Base-by-base conservation (phyloP, 768 basidiomycete species). In the Tylopilus subfusipes region DNA sequence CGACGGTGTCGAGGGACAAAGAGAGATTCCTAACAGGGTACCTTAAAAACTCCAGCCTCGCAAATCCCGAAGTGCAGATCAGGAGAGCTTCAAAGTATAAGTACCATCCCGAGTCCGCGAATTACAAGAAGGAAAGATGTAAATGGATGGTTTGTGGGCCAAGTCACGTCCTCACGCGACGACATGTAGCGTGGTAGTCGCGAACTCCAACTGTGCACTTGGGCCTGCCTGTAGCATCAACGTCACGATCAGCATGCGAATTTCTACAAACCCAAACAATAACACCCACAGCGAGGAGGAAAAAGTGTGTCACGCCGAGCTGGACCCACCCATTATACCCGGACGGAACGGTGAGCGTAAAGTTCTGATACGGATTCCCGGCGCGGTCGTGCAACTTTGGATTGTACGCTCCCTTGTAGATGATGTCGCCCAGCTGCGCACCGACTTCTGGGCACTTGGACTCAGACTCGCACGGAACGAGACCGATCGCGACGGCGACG, bases 401-500 rank as follows among this genome's bases (percentile, higher is more conserved):
- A 13, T 16, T n/a, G 33, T 27, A 48, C 25, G 31, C 8, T 3
- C 48, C 48, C 2, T n/a, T 36, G 45, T 52, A 48, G 33, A 56
- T 22, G 42, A 64, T 16, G 0, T 9, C 7, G 7, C 63, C 63
- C 16, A 62, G 29, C 8, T 7, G 21, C 2, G 29, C 0, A 46
- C 9, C 1, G 42, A 38, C 30, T 36, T 42, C 50, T 4, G 55
- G 56, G 36, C 56, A 62, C 10, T 13, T 13, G 12, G 22, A 24
- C 33, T 9, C 13, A 7, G 19, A 12, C 2, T 5, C 0, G 9
- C 59, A 62, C 4, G 29, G 36, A 16, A 11, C 13, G 16, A 18
- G 5, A 7, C 42, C 53, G 5, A 67, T 53, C 19, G 48, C 55
- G 36, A 57, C 43, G 7, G 51, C 45, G 4, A 65, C 22, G 11